phyloP scores from a whole-genome alignment of 495 filamentous ascomycete genomes.

The Podospora didyma region DNA sequence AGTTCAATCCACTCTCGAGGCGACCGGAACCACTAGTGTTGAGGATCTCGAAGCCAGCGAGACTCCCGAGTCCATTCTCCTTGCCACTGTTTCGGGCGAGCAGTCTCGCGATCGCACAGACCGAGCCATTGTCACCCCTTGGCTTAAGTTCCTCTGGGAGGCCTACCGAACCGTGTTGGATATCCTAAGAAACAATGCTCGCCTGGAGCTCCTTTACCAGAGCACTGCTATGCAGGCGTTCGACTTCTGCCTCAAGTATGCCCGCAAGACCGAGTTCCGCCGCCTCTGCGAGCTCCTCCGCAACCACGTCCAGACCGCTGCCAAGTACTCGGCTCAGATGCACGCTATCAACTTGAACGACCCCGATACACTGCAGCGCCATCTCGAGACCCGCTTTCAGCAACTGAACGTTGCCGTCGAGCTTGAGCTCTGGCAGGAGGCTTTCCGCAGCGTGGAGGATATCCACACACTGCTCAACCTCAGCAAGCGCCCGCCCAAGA shows the following conservation, averaged over 20 bases:
- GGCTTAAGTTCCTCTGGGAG: constrained; percentile 99
- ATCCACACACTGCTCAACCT: constrained; percentile 97
- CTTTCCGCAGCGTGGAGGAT: constrained; percentile 97
- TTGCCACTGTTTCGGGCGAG: constrained; percentile 96
- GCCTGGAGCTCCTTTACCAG: constrained; percentile 96
- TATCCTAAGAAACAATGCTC: constrained; percentile 97
- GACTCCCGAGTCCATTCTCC: constrained; percentile 95
- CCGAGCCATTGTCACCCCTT: constrained; percentile 95
- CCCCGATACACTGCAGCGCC: constrained; percentile 92
- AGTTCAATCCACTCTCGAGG: constrained; percentile 82
- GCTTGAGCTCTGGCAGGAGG: constrained; percentile 97
- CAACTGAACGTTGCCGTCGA: constrained; percentile 98
- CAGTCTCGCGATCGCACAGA: constrained; percentile 96
- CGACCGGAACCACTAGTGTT: constrained; percentile 58
- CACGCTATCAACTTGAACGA: constrained; percentile 99
- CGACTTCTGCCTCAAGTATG: constrained; percentile 96
- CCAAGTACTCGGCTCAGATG: constrained; percentile 98
- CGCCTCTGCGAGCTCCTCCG: constrained; percentile 95
- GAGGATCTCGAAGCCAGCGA: constrained; percentile 96
- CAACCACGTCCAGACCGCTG: constrained; percentile 98
- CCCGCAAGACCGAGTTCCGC: constrained; percentile 98
- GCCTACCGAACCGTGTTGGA: constrained; percentile 99
- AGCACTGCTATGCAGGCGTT: constrained; percentile 96
- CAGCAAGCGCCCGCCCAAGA: constrained; percentile 99
- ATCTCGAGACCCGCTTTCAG: constrained; percentile 96